A percentile compares a stretch with the other conserved stretches of the same genome.
Conservation (phyloP, 345 rosid genomes). For the Euphorbia tirucalli region DNA sequence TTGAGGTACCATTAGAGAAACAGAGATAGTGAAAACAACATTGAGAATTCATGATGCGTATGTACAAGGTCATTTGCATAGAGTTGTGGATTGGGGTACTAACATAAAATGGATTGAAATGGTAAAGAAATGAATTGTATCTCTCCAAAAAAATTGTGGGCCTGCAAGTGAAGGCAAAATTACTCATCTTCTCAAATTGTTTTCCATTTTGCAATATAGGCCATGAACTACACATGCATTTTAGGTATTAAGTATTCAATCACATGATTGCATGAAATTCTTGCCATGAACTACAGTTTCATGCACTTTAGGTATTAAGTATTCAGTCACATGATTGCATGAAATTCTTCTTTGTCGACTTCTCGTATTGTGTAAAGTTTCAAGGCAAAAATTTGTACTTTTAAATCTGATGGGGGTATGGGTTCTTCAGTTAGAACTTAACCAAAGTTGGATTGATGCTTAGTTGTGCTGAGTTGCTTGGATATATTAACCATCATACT, state of each 20-base stretch:
- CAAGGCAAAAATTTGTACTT: background rate
- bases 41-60: no score
- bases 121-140: background rate
- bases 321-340: no score
- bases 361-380: background rate
- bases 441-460: background rate
- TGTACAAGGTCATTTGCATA: background rate
- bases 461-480: background rate
- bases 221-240: background rate
- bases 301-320: no score
- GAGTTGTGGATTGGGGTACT: background rate
- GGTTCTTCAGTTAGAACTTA: background rate
- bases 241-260: background rate
- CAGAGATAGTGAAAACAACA: no score
- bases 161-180: background rate
- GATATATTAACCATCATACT: background rate
- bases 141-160: background rate
- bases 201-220: background rate
- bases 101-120: background rate
- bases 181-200: background rate
- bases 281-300: no score
- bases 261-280: conserved; percentile 2
- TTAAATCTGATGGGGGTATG: background rate
- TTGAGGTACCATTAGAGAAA: no score
- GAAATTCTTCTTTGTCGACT: background rate